Conservation (phyloP, 1,139 yeast species). For the Geotrichum candidum region DNA sequence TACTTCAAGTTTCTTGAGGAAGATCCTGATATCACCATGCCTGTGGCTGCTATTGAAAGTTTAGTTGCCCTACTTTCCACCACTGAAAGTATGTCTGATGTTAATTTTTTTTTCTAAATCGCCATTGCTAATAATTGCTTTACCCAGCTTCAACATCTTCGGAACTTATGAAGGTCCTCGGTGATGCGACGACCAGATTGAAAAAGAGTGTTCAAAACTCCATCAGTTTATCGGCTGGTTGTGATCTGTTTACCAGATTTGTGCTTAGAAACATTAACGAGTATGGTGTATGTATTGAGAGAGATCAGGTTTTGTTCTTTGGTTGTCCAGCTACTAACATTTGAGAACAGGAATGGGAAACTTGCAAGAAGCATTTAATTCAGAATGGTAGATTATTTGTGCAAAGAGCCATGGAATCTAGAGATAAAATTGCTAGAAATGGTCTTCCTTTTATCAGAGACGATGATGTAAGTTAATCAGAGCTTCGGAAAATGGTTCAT, state of each 20-base stretch:
- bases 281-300: conserved; percentile 42
- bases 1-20: conserved; percentile 75
- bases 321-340: conserved; percentile 10
- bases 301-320: neutral
- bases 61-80: conserved; percentile 74
- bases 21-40: conserved; percentile 96
- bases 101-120: neutral
- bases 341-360: conserved; percentile 69
- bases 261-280: conserved; percentile 83
- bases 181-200: conserved; percentile 65
- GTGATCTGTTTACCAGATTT: conserved; percentile 92
- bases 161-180: conserved; percentile 76
- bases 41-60: conserved; percentile 96
- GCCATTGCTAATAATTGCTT: neutral
- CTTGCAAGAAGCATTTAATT: conserved; percentile 81
- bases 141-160: conserved; percentile 69
- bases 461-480: conserved; percentile 53
- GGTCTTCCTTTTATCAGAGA: conserved; percentile 90
- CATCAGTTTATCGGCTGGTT: conserved; percentile 91
- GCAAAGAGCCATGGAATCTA: conserved; percentile 83
- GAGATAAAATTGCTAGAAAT: conserved; percentile 79
- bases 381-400: conserved; percentile 92
- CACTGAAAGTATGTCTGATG: conserved; percentile 50
- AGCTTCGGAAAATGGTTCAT: neutral
- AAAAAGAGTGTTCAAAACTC: conserved; percentile 82